These are phyloP conservation scores for Osmanthus fragrans DNA, from an alignment of 257 asterid species.

Conservation along the genomic window DNA sequence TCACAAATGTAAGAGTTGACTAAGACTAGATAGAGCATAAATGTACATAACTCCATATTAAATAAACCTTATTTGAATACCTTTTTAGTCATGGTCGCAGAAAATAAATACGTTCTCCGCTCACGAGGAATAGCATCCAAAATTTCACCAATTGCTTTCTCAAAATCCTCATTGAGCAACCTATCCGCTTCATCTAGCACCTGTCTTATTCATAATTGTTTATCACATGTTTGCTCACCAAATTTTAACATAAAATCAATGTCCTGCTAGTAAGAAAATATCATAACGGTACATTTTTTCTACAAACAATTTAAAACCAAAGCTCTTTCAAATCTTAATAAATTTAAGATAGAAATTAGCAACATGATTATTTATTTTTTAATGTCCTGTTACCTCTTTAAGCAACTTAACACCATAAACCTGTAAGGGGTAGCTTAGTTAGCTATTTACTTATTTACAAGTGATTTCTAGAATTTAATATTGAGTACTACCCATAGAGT, in stretches of 20 bases:
- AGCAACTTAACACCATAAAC: background rate
- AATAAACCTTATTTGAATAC: slow-evolving; percentile 28
- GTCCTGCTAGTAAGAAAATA: background rate
- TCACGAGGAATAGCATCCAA: slow-evolving; percentile 79
- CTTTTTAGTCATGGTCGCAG: slow-evolving; percentile 98
- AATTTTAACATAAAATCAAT: background rate
- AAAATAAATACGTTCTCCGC: slow-evolving; percentile 84
- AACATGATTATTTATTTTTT: background rate
- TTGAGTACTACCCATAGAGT: background rate
- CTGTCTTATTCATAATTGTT: slow-evolving; percentile 30
- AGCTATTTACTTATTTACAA: background rate
- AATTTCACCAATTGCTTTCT: slow-evolving; percentile 72
- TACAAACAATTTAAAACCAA: background rate
- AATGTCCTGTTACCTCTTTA: background rate
- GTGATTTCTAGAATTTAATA: background rate
- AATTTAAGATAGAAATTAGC: background rate
- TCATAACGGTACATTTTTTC: background rate
- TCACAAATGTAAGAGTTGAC: background rate
- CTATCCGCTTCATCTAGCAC: slow-evolving; percentile 96
- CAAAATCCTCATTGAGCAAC: slow-evolving; percentile 84
- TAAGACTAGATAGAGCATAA: background rate
- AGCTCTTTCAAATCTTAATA: background rate
- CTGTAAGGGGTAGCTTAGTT: background rate
- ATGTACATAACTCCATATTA: background rate
- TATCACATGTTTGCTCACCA: background rate